Evolutionary conservation across 192 early-diverging fungal genomes (phyloP).

Genomic region (Rhizophagus clarus): DNA sequence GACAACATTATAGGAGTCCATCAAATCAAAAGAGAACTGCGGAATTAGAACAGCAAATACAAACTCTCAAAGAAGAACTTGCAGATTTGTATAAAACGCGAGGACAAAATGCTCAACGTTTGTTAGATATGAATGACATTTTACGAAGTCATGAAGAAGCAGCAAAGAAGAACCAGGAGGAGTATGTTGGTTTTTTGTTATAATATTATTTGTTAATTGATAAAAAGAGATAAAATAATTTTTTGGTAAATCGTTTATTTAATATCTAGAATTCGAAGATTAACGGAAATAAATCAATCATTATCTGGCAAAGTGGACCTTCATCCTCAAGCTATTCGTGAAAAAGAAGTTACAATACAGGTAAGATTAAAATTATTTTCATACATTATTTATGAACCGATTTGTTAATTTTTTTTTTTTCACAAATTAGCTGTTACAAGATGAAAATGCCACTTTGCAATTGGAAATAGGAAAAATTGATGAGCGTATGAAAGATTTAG

Average conservation of each 20-base stretch:
- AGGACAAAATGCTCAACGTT: slow-evolving; percentile 86
- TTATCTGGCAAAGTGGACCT: slow-evolving; percentile 41
- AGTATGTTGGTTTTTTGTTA: slow-evolving; percentile 56
- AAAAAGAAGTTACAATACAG: slow-evolving; percentile 93
- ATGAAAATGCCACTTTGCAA: slow-evolving; percentile 88
- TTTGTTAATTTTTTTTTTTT: background rate
- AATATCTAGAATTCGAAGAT: slow-evolving; percentile 39
- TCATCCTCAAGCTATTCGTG: slow-evolving; percentile 58
- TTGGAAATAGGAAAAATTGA: slow-evolving; percentile 85
- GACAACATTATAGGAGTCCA: slow-evolving; percentile 40
- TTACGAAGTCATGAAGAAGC: slow-evolving; percentile 61
- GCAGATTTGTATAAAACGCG: slow-evolving; percentile 88
- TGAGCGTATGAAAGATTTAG: slow-evolving; percentile 65
- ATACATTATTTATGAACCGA: background rate
- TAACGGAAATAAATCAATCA: slow-evolving; percentile 38
- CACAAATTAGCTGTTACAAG: slow-evolving; percentile 72
- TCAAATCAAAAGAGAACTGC: slow-evolving; percentile 64
- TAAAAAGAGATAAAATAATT: too few species aligned
- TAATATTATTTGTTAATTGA: too few species aligned
- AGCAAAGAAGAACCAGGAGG: slow-evolving; percentile 58
- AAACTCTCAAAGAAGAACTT: slow-evolving; percentile 82
- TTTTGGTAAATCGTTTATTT: background rate
- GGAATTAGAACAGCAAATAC: slow-evolving; percentile 76
- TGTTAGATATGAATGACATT: slow-evolving; percentile 84
- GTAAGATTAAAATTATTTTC: slow-evolving; percentile 35